phyloP scores from a whole-genome alignment of 345 rosid genomes.

The Bruguiera gymnorhiza region DNA sequence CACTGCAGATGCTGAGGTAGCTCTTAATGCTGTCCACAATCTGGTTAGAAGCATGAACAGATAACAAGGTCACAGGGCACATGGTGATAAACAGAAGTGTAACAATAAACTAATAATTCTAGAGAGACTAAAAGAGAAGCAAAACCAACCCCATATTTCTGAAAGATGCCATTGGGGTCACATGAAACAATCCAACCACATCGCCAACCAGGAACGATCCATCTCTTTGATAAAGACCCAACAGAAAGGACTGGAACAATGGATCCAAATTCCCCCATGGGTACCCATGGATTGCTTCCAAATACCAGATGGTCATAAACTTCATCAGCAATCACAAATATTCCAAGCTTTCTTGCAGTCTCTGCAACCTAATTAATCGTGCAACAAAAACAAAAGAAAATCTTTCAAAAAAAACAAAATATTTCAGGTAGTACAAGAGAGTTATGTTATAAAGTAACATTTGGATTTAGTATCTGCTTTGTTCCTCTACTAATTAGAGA shows the following conservation, averaged over 20 bases:
- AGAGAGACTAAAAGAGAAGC: not conserved
- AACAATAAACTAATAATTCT: not conserved
- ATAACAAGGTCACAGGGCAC: too few species aligned
- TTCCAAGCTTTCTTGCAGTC: constrained; percentile 47
- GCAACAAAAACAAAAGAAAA: not conserved
- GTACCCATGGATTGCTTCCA: constrained; percentile 48
- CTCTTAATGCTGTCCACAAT: constrained; percentile 21
- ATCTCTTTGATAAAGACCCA: constrained; percentile 64
- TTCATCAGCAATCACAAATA: constrained; percentile 58
- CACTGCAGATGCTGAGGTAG: constrained; percentile 12
- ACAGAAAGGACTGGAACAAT: constrained; percentile 51
- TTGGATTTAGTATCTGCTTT: too few species aligned
- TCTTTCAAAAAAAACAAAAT: too few species aligned
- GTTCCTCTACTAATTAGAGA: too few species aligned
- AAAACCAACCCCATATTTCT: constrained; percentile 35
- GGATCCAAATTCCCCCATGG: constrained; percentile 53
- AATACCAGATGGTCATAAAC: constrained; percentile 47
- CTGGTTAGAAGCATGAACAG: constrained; percentile 14
- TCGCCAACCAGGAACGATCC: constrained; percentile 67
- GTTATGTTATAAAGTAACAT: not conserved
- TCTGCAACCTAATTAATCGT: constrained; percentile 41
- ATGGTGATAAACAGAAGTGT: too few species aligned
- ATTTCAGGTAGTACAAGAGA: too few species aligned
- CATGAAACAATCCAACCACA: constrained; percentile 50
- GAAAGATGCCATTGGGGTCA: constrained; percentile 42